These are phyloP conservation scores for Globisporangium echinulatum DNA, from an alignment of 352 stramenopile genomes.

Conservation along the genomic window DNA sequence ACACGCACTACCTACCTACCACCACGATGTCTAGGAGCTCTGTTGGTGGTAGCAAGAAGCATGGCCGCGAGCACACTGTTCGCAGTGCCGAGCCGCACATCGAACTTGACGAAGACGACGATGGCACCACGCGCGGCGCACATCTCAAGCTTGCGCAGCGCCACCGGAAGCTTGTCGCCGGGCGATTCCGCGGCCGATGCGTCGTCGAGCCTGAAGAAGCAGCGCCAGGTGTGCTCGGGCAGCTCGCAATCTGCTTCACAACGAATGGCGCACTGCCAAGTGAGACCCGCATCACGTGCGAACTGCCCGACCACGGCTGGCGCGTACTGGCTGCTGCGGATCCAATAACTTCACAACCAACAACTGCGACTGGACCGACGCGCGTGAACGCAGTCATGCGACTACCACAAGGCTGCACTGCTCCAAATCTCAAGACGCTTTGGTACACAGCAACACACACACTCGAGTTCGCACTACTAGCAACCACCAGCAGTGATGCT, in stretches of 20 bases:
- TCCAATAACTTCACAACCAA: not conserved
- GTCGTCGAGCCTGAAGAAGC: conserved; percentile 40
- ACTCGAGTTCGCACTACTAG: conserved; percentile 49
- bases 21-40: too few relatives aligned
- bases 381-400: conserved; percentile 24
- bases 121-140: conserved; percentile 22
- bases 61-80: conserved; percentile 1
- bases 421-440: conserved; percentile 23
- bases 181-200: conserved; percentile 35
- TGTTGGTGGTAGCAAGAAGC: not conserved
- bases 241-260: conserved; percentile 46
- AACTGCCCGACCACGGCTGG: conserved; percentile 58
- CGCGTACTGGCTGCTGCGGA: not conserved
- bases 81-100: too few relatives aligned
- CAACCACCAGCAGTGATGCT: not conserved
- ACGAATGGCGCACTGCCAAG: conserved; percentile 28
- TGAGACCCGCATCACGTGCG: conserved; percentile 39
- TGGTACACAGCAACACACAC: conserved; percentile 25
- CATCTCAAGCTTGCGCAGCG: conserved; percentile 67
- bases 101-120: conserved; percentile 15
- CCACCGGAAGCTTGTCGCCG: conserved; percentile 46
- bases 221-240: conserved; percentile 37
- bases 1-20: too few relatives aligned
- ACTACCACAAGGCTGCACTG: conserved; percentile 20
- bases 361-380: not conserved